A percentile compares a stretch with the other conserved stretches of the same genome.
Evolutionary conservation across 306 rosid species (phyloP).

Genomic region (Gleditsia sinensis): DNA sequence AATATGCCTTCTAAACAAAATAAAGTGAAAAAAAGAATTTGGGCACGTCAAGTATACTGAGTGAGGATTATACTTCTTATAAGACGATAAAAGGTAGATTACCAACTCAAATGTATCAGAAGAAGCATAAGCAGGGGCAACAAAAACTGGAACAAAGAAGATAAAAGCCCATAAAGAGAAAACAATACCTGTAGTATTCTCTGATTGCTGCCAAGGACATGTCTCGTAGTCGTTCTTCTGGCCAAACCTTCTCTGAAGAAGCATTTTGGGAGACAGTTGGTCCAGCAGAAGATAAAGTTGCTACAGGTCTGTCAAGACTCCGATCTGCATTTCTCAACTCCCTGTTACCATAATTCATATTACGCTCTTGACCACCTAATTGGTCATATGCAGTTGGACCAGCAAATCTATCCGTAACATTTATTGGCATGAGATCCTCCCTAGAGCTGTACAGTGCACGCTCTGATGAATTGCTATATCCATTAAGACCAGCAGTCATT

Average conservation of each 20-base stretch:
- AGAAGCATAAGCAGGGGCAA: not conserved
- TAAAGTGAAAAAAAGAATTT: not conserved
- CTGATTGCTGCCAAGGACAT: slow-evolving; percentile 79
- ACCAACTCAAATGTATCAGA: not conserved
- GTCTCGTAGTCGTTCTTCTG: slow-evolving; percentile 60
- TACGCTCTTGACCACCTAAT: slow-evolving; percentile 51
- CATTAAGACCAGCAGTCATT: slow-evolving; percentile 58
- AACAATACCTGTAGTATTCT: slow-evolving; percentile 84
- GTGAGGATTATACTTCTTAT: not conserved
- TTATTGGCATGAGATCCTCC: slow-evolving; percentile 57
- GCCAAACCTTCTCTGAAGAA: slow-evolving; percentile 42
- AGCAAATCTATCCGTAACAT: slow-evolving; percentile 48
- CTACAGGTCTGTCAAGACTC: slow-evolving; percentile 56
- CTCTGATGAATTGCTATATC: slow-evolving; percentile 56
- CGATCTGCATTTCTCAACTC: slow-evolving; percentile 62
- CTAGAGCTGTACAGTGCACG: slow-evolving; percentile 43
- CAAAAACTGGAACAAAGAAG: not conserved
- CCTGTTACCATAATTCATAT: slow-evolving; percentile 54
- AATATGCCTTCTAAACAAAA: not conserved
- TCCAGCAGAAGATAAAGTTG: slow-evolving; percentile 51
- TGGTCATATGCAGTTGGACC: slow-evolving; percentile 64
- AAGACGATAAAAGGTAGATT: not conserved
- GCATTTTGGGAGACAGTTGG: slow-evolving; percentile 45
- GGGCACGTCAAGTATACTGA: not conserved
- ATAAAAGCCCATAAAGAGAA: not conserved